Conservation (phyloP, 2,329 filamentous ascomycete species). For the Juglanconis oblonga region DNA sequence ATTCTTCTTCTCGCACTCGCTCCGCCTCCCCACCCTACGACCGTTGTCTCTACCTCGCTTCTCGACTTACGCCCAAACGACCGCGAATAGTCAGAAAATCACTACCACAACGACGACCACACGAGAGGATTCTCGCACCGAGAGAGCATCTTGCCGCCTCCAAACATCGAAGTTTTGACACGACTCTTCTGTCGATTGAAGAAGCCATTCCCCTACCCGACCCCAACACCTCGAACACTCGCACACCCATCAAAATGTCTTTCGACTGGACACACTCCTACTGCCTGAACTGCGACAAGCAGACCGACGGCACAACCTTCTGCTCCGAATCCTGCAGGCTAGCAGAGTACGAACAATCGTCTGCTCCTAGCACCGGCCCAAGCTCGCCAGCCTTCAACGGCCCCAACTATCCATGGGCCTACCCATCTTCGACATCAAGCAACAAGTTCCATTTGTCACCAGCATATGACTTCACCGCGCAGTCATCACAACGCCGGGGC, state of each 20-base stretch:
- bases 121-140: neutral
- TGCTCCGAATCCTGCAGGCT: constrained; percentile 91
- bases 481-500: constrained; percentile 31
- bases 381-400: constrained; percentile 54
- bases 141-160: constrained; percentile 1
- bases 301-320: constrained; percentile 78
- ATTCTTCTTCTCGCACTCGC: constrained; percentile 3
- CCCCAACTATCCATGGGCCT: constrained; percentile 49
- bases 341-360: constrained; percentile 74
- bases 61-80: neutral
- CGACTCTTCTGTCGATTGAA: too few relatives aligned
- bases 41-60: neutral
- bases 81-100: neutral
- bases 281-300: constrained; percentile 90
- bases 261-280: constrained; percentile 82
- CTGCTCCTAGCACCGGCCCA: constrained; percentile 53
- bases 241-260: constrained; percentile 43
- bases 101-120: neutral
- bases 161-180: neutral
- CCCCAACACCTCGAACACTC: neutral
- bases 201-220: too few relatives aligned
- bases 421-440: constrained; percentile 23
- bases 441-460: constrained; percentile 67
- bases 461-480: constrained; percentile 67
- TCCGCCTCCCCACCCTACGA: neutral